Percentiles rank a stretch among this genome's conserved stretches.
Conservation (phyloP, 225 moss, liverwort and hornwort genomes). For the Climacium dendroides region DNA sequence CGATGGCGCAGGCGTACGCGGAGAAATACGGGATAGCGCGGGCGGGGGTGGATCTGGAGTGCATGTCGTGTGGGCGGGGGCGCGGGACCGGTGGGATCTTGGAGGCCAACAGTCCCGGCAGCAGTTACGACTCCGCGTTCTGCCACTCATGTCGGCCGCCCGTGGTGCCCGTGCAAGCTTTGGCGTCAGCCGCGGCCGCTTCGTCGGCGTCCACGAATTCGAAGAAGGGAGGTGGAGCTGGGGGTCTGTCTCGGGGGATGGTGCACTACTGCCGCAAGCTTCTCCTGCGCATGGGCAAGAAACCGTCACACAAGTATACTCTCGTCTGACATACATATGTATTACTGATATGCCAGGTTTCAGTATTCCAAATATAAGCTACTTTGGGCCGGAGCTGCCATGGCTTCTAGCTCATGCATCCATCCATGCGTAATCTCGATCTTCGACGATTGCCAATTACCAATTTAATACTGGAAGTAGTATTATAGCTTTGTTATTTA, state of each 20-base stretch:
- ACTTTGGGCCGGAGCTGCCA: not conserved
- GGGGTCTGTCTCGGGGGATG: not conserved
- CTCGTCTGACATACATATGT: not conserved
- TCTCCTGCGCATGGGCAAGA: constrained; percentile 10
- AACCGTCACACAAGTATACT: constrained; percentile 1
- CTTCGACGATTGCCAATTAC: not conserved
- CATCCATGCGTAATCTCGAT: not conserved
- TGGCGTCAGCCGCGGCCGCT: not conserved
- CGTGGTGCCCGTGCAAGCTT: not conserved
- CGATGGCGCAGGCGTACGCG: constrained; percentile 13
- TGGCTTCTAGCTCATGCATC: not conserved
- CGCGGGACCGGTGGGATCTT: not conserved
- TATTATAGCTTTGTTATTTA: no score
- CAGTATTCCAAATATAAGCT: not conserved
- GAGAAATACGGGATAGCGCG: constrained; percentile 8
- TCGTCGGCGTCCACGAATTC: not conserved
- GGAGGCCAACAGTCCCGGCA: not conserved
- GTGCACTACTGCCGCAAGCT: constrained; percentile 20
- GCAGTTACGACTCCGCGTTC: not conserved
- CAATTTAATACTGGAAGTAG: no score
- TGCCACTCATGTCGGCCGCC: constrained; percentile 6
- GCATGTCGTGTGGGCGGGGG: not conserved
- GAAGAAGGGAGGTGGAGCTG: not conserved
- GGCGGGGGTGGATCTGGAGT: not conserved
- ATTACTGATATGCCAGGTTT: not conserved